phyloP scores from a whole-genome alignment of 2,329 filamentous ascomycete genomes.

The Fusarium floridanum region DNA sequence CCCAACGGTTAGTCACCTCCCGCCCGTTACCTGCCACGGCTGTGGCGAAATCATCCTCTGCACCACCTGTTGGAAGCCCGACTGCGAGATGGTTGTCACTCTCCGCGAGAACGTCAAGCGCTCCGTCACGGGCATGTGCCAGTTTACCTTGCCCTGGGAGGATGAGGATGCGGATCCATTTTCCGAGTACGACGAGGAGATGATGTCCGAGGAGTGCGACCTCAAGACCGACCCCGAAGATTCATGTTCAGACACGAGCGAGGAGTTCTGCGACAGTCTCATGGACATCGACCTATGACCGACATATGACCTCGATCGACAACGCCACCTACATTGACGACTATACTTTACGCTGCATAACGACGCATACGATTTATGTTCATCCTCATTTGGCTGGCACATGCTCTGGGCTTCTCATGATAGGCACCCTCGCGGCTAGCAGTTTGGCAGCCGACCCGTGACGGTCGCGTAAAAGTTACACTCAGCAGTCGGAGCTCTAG shows the following conservation, averaged over 20 bases:
- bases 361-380: constrained; percentile 18
- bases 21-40: constrained; percentile 59
- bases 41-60: constrained; percentile 62
- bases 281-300: constrained; percentile 40
- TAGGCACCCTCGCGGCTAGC: constrained; percentile 25
- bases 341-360: constrained; percentile 25
- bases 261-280: constrained; percentile 41
- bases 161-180: constrained; percentile 49
- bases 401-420: constrained; percentile 40
- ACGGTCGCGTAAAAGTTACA: constrained; percentile 38
- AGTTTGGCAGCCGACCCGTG: constrained; percentile 32
- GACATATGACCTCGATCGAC: background rate
- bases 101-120: constrained; percentile 30
- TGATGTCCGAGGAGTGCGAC: constrained; percentile 46
- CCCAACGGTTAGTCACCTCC: constrained; percentile 89
- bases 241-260: constrained; percentile 37
- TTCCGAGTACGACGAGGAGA: constrained; percentile 56
- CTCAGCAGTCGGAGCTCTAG: constrained; percentile 43
- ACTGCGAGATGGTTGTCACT: constrained; percentile 39
- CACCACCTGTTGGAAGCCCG: constrained; percentile 52
- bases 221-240: constrained; percentile 36
- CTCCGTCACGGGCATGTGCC: constrained; percentile 48
- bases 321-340: constrained; percentile 11
- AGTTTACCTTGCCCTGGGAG: constrained; percentile 46
- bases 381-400: constrained; percentile 39